Evolutionary conservation across 371 early-diverging fungal species (phyloP), one percentile per base, ranked within the genome.

Genomic region (Zopfochytrium polystomum): DNA sequence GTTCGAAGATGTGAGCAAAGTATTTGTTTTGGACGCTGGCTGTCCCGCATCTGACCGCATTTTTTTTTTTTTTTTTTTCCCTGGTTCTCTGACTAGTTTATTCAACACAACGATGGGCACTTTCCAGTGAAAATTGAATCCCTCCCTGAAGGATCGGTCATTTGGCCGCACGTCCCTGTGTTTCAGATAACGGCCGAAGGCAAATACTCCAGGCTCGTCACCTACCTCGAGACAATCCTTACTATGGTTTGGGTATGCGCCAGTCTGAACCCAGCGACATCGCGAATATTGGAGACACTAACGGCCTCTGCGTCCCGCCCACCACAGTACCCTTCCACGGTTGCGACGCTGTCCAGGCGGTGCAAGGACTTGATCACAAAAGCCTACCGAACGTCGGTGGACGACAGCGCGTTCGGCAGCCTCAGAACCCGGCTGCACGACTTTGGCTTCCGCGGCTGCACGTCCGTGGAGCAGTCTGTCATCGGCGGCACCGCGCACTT

Each of bases 371-470:
- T 77, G 11, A 85, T 90, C 48, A 78, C 81, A 26, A 58, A 68
- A 3, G 67, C 75, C 2, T 91, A 85, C 71, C 70, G 69, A 13
- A 58, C 69, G 51, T 76, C 85, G 18, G 90, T 88, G 1, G 90
- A 88, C 54, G 73, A 70, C 9, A 75, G 71, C 0, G 63, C 63
- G 7, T 70, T 66, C 34, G 18, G 38, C 38, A 68, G 3, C 9
- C 38, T 27, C 26, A 38, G 11, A 23, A 80, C 84, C 57, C 80
- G 88, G 11, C 74, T 92, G 46, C 90, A 92, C 55, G 92, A 92
- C 65, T 92, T 90, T 70, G 92, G 92, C 1, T 92, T 91, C 74
- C 87, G 92, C 34, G 92, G 84, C 1, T 90, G 91, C 76, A 88
- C 92, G 0, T 80, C 79, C 18, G 84, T 90, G 1, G 92, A 92